Base-by-base conservation (phyloP, 1,284 basidiomycete genomes). In the Tausonia pullulans region DNA sequence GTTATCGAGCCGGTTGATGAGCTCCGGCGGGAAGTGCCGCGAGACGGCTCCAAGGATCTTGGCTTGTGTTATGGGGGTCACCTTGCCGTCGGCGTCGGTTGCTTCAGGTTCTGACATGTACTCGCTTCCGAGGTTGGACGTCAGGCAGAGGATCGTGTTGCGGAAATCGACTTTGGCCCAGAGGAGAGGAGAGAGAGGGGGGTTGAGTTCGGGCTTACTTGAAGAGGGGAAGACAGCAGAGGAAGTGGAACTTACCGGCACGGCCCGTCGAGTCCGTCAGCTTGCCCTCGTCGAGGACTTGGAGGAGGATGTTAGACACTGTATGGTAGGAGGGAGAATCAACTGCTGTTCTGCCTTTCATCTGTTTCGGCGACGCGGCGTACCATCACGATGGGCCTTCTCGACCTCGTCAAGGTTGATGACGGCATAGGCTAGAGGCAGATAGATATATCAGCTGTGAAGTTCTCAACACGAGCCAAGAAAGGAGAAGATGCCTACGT, bases 141-240 rank as follows among this genome's bases (percentile, higher is more conserved):
- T 97, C 81, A 96, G 87, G 74, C 94, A 88, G 70, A 94, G 86
- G 73, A 92, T 90, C 2, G 88, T 89, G 76, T 89, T 91, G 82
- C 86, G 72, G 71, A 78, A 78, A 64, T 74, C 76, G 69, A 78
- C 74, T 73, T 27, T 27, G 27, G 27, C 27, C 27, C 27, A 27
- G 27, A 27, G 27, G 27, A 27, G 69, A 56, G 69, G 68, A 45
- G n/a, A 58, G 8, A 43, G 46, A 62, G 16, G 64, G 64, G 14
- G 68, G 49, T 52, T 67, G 64, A 55, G 70, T 68, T 50, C 70
- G 68, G 64, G 72, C 56, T 66, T 84, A 85, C 78, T 85, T 87
- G 79, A 91, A 90, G 74, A 90, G 87, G 6, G 87, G 84, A 39
- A 10, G 14, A 27, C 16, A n/a, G 2, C 13, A 54, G 6, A 58